Evolutionary conservation across 768 basidiomycete genomes (phyloP).

Genomic region (Phlebiopsis flavidoalba): DNA sequence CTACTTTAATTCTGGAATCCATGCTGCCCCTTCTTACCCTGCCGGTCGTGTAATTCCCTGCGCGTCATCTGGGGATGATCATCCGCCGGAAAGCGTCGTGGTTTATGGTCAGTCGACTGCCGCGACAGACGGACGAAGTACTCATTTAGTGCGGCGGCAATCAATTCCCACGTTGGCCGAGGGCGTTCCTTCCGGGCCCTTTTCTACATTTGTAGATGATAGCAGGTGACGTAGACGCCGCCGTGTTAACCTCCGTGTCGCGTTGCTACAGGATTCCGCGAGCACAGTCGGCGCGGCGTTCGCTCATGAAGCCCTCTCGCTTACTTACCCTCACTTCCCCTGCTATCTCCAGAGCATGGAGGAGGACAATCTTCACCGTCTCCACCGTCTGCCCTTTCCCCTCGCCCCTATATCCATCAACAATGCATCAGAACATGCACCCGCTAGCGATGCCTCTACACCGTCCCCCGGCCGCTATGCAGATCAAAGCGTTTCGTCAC

Average conservation of each 20-base stretch:
- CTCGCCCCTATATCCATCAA: not conserved
- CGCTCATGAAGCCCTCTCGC: not conserved
- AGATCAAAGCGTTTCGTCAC: constrained; percentile 11
- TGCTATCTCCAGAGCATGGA: constrained; percentile 1
- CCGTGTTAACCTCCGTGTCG: not conserved
- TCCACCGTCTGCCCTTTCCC: not conserved
- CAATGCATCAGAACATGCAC: not conserved
- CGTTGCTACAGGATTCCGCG: not conserved
- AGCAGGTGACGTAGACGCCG: not conserved
- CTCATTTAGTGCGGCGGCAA: not conserved
- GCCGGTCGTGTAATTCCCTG: not conserved
- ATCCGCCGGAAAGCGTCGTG: not conserved
- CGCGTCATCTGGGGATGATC: not conserved
- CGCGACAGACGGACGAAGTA: not conserved
- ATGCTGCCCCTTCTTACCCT: not conserved
- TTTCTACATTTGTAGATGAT: not conserved
- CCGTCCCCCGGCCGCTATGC: constrained; percentile 5
- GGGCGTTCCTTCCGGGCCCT: not conserved
- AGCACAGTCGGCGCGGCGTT: not conserved
- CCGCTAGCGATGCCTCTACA: not conserved
- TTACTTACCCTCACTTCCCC: not conserved
- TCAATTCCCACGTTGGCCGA: not conserved
- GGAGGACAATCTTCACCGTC: not conserved
- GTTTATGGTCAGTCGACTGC: not conserved
- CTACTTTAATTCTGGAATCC: not conserved